A percentile compares a stretch with the other conserved stretches of the same genome.
Evolutionary conservation across 371 early-diverging fungal species (phyloP).

Genomic region (Mortierella sp.): DNA sequence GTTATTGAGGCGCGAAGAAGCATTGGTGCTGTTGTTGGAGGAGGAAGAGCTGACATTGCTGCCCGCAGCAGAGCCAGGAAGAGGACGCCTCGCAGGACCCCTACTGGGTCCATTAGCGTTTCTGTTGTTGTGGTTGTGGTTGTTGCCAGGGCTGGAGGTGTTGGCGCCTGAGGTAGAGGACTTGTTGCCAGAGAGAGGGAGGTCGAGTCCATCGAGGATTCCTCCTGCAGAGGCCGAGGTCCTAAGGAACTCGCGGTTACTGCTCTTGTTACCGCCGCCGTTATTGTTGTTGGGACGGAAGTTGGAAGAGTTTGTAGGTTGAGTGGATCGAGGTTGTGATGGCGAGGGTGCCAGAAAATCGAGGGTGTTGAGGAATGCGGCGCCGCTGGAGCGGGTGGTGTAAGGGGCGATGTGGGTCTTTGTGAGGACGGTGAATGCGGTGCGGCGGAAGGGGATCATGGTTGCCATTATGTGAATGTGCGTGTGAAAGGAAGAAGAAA

Average conservation of each 20-base stretch:
- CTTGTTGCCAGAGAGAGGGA: not conserved
- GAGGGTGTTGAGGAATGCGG: constrained; percentile 39
- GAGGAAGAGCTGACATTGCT: not conserved
- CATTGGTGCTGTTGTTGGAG: not conserved
- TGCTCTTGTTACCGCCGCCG: constrained; percentile 3
- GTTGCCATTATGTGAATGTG: not conserved
- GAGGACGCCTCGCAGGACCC: constrained; percentile 43
- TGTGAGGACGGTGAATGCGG: constrained; percentile 19
- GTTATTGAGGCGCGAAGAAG: not conserved
- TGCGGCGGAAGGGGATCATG: constrained; percentile 40
- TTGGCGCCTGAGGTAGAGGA: not conserved
- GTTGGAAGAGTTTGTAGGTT: constrained; percentile 7
- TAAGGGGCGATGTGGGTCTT: constrained; percentile 16
- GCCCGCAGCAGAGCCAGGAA: constrained; percentile 56
- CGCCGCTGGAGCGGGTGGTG: constrained; percentile 43
- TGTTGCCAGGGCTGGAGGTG: not conserved
- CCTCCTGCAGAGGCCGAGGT: not conserved
- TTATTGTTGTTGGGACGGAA: constrained; percentile 1
- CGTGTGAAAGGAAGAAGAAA: not conserved
- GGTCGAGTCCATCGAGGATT: constrained; percentile 6
- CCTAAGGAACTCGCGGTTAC: constrained; percentile 25
- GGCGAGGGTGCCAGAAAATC: constrained; percentile 40
- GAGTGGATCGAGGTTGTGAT: constrained; percentile 6
- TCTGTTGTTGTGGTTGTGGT: not conserved
- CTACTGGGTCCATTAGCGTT: constrained; percentile 10